phyloP scores from a whole-genome alignment of 495 filamentous ascomycete species.

The Xylaria grammica region DNA sequence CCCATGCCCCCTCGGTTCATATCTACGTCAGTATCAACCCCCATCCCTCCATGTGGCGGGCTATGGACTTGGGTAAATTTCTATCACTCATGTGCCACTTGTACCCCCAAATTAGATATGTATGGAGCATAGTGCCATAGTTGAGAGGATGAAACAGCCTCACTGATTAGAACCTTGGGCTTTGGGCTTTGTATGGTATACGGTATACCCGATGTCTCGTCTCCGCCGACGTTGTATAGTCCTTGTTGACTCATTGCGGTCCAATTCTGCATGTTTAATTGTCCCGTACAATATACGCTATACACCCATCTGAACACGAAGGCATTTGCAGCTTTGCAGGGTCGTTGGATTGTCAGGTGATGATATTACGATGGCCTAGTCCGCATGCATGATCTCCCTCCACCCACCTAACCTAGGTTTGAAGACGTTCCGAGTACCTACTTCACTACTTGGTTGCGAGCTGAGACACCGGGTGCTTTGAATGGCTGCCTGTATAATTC shows the following conservation, averaged over 20 bases:
- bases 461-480: too few species aligned
- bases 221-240: background rate
- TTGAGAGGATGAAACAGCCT: conserved; percentile 1
- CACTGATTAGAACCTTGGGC: background rate
- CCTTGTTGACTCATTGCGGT: conserved; percentile 2
- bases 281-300: too few species aligned
- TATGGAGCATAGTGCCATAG: background rate
- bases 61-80: background rate
- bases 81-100: conserved; percentile 8
- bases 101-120: conserved; percentile 2
- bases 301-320: too few species aligned
- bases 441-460: background rate
- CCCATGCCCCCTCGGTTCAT: background rate
- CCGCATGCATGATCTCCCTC: background rate
- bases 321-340: too few species aligned
- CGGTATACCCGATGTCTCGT: too few species aligned
- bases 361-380: too few species aligned
- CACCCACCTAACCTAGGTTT: background rate
- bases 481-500: too few species aligned
- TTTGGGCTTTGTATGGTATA: too few species aligned
- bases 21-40: conserved; percentile 9
- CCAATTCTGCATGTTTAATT: background rate
- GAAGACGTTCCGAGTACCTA: background rate
- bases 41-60: conserved; percentile 1
- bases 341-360: background rate